phyloP scores from a whole-genome alignment of 208 protist species.

The Tritrichomonas musculus region DNA sequence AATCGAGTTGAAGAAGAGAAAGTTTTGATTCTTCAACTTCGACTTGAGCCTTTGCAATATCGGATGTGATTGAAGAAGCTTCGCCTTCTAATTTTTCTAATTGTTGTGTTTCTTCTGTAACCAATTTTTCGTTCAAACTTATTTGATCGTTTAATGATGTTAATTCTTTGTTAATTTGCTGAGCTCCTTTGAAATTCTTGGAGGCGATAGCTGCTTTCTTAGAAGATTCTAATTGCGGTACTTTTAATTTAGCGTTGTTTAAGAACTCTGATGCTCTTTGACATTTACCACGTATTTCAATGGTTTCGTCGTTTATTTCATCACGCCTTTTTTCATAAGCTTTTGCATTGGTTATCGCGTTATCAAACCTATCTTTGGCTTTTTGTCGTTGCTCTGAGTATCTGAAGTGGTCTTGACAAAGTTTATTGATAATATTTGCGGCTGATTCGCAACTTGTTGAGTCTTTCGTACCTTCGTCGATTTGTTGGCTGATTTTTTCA shows the following conservation, averaged over 20 bases:
- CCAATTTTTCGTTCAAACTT: not conserved
- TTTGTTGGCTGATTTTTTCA: not conserved
- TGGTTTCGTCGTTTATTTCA: not conserved
- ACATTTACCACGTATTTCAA: not conserved
- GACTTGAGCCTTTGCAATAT: not conserved
- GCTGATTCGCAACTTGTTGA: not conserved
- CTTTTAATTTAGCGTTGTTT: not conserved
- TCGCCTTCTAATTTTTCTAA: not conserved
- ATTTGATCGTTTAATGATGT: not conserved
- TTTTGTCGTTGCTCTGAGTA: not conserved
- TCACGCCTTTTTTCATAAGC: too few species aligned
- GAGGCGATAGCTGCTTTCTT: conserved; percentile 8
- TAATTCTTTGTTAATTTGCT: not conserved
- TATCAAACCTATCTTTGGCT: not conserved
- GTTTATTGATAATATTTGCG: not conserved
- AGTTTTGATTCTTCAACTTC: not conserved
- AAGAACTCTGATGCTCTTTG: not conserved
- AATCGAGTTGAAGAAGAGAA: not conserved
- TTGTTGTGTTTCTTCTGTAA: not conserved
- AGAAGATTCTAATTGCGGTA: not conserved
- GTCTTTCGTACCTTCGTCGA: not conserved
- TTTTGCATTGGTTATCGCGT: not conserved
- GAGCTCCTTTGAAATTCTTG: not conserved
- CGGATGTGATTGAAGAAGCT: not conserved
- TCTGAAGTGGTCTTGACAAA: not conserved